Base-by-base conservation (phyloP, 2,329 filamentous ascomycete genomes). In the Scolecobasidium constrictum region DNA sequence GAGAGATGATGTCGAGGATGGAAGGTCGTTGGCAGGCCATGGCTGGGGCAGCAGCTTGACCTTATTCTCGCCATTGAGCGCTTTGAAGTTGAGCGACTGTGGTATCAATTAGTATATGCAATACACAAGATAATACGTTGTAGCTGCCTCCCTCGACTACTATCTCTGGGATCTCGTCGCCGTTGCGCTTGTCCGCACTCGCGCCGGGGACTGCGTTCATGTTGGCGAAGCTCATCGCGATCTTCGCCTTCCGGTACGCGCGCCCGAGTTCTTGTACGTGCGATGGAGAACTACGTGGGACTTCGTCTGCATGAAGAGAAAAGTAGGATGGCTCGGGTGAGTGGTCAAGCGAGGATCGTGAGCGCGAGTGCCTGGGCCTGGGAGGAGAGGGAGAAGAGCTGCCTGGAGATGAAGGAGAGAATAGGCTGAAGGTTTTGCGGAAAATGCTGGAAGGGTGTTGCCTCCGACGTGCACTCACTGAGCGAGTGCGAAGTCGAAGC, bases 51-150 rank as follows among this genome's bases (percentile, higher is more conserved):
- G 67, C 18, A 83, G 67, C 58, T 81, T 83, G 52, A 96, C 65
- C 63, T 90, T 94, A 46, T 81, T 77, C 54, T 94, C 86, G 54
- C 85, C 81, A 43, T 81, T 78, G 35, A 94, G 66, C 40, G 83
- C 77, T 50, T 83, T 75, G 63, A 98, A 96, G 4, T 86, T 86
- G 38, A 98, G 68, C 51, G 75, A 74, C 84, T 64, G 47, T 26
- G 38, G 18, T 36, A 17, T 9, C 9, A 36, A 19, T 36, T 36
- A 11, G 34, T 18, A 9, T 36, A 7, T 20, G n/a, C n/a, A n/a
- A n/a, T n/a, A n/a, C n/a, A n/a, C n/a, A n/a, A 12, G 26, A 40
- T 11, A 39, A 23, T 9, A 39, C n/a, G n/a, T n/a, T n/a, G n/a
- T n/a, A n/a, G n/a, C 4, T 7, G 13, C 21, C 11, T 15, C 38